phyloP scores from a whole-genome alignment of 176 grass and related monocot genomes.

The Triticum turgidum region DNA sequence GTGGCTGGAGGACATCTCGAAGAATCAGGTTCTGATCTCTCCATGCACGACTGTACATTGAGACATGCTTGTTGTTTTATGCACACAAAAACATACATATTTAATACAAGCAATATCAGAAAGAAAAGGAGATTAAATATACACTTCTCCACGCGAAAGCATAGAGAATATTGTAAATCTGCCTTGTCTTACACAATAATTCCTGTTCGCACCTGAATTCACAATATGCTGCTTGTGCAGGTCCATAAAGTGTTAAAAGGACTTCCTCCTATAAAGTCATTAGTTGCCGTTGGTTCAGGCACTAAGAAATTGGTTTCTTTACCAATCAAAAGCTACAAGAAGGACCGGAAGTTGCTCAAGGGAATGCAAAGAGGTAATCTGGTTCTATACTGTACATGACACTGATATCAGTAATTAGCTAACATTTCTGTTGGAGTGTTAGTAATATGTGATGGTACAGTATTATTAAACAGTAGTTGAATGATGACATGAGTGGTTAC shows the following conservation, averaged over 20 bases:
- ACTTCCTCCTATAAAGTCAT: conserved; percentile 84
- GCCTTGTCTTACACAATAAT: neutral
- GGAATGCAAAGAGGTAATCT: conserved; percentile 94
- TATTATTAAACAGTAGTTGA: neutral
- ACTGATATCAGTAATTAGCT: neutral
- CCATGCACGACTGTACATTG: conserved; percentile 19
- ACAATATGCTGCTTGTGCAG: conserved; percentile 47
- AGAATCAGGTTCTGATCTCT: conserved; percentile 78
- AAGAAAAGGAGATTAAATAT: conserved; percentile 6
- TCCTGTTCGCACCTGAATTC: conserved; percentile 2
- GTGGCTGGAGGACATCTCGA: conserved; percentile 97
- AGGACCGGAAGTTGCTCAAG: conserved; percentile 96
- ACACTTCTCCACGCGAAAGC: neutral
- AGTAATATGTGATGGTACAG: conserved; percentile 15
- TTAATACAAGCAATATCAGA: neutral
- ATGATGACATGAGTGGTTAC: conserved; percentile 2
- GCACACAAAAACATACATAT: neutral
- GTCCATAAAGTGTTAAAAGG: conserved; percentile 96
- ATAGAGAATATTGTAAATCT: neutral
- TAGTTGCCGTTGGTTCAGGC: conserved; percentile 88
- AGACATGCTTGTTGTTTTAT: conserved; percentile 4
- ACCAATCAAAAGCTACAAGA: conserved; percentile 92
- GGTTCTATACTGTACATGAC: conserved; percentile 2
- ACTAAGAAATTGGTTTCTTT: conserved; percentile 89
- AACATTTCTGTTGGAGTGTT: conserved; percentile 22